Evolutionary conservation across 371 early-diverging fungal species (phyloP).

Genomic region (Zancudomyces culisetae): DNA sequence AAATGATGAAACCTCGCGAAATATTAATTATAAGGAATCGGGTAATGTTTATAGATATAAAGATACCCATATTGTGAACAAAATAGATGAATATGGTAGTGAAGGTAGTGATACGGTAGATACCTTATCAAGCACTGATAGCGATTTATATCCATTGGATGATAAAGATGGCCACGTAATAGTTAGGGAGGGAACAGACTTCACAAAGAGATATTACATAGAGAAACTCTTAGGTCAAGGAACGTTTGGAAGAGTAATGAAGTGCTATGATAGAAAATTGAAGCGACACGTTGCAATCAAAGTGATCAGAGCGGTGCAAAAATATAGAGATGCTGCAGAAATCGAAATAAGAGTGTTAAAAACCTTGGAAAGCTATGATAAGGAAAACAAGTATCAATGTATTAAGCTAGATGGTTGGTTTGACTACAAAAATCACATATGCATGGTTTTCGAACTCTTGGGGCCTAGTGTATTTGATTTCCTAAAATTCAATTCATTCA

Average conservation of each 20-base stretch:
- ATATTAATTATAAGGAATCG: too few species aligned
- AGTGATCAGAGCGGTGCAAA: constrained; percentile 79
- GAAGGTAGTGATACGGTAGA: background rate
- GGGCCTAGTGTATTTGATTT: constrained; percentile 82
- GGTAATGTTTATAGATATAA: background rate
- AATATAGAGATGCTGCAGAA: constrained; percentile 83
- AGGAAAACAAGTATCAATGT: constrained; percentile 51
- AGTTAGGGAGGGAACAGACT: constrained; percentile 46
- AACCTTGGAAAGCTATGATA: constrained; percentile 51
- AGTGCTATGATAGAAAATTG: constrained; percentile 52
- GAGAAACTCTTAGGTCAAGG: constrained; percentile 79
- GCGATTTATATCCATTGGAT: constrained; percentile 21
- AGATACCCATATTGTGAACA: background rate
- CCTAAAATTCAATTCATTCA: constrained; percentile 71
- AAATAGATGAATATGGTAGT: background rate
- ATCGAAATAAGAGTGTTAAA: constrained; percentile 74
- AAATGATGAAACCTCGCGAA: too few species aligned
- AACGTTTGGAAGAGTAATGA: constrained; percentile 91
- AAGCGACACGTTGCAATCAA: constrained; percentile 52
- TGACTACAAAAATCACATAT: constrained; percentile 77
- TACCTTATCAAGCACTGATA: background rate
- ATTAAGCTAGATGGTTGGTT: constrained; percentile 64
- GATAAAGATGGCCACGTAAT: constrained; percentile 87
- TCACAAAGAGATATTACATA: constrained; percentile 38
- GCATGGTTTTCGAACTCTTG: constrained; percentile 90